Conservation (phyloP, 805 yeast genomes). For the Myxozyma sirexii region DNA sequence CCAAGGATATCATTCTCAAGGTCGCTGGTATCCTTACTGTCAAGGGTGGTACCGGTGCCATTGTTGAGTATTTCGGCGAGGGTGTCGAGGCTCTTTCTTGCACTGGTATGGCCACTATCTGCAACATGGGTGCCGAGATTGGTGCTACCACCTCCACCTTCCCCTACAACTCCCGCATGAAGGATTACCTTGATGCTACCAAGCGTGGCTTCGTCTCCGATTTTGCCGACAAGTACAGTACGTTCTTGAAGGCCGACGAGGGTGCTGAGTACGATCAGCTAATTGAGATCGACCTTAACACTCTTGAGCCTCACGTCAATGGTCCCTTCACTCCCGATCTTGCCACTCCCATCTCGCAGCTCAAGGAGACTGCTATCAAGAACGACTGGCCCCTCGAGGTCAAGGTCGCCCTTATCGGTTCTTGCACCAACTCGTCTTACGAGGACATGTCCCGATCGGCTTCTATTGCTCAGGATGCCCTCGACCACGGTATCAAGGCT, state of each 20-base stretch:
- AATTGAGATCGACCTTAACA: conserved; percentile 82
- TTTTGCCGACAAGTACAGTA: conserved; percentile 66
- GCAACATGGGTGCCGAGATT: conserved; percentile 99
- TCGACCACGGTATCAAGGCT: conserved; percentile 81
- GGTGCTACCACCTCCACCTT: conserved; percentile 98
- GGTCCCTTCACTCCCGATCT: conserved; percentile 99
- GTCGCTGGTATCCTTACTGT: conserved; percentile 93
- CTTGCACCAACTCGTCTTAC: conserved; percentile 97
- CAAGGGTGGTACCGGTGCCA: conserved; percentile 96
- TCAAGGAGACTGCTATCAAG: conserved; percentile 67
- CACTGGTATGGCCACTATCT: conserved; percentile 99
- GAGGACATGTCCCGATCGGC: conserved; percentile 98
- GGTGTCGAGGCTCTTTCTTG: conserved; percentile 88
- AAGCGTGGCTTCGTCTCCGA: conserved; percentile 81
- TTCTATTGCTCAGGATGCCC: conserved; percentile 85
- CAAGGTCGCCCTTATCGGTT: conserved; percentile 93
- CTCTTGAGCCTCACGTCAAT: conserved; percentile 91
- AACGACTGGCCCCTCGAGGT: conserved; percentile 86
- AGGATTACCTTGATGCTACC: conserved; percentile 79
- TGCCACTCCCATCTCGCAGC: conserved; percentile 86
- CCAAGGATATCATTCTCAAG: conserved; percentile 92
- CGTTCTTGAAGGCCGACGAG: conserved; percentile 76
- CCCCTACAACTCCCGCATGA: conserved; percentile 87
- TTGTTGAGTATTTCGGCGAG: conserved; percentile 95
- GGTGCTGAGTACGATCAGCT: conserved; percentile 91